Base-by-base conservation (phyloP, 2,329 filamentous ascomycete species). In the Arthrobotrys sphaeroides region DNA sequence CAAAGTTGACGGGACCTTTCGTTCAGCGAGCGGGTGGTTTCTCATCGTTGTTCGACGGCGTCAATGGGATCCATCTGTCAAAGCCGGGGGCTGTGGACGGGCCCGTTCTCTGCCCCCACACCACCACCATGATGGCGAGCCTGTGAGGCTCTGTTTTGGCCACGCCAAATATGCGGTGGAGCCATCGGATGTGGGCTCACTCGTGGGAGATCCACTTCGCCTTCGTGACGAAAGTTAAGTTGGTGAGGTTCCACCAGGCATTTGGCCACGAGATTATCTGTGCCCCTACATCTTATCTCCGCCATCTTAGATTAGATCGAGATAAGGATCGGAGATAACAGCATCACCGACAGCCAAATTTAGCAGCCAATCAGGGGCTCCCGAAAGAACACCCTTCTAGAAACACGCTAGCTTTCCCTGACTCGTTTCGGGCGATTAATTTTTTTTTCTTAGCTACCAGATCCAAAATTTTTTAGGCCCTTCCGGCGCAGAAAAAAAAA, bases 201-300 rank as follows among this genome's bases (percentile, higher is more conserved):
- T 47, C 45, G 40, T 64, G 55, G 42, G 24, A 36, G 67, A 60
- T 70, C 67, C 67, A 70, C 67, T 36, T 59, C 18, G 40, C 24
- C 20, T 45, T 62, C 38, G 42, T 62, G 57, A 47, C 38, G 60
- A 38, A 49, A 22, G 43, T 51, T 49, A 47, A 47, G 60, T 49
- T 64, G 42, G 26, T 55, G 51, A 55, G 51, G 60, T 64, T 62
- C 60, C 60, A 33, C 65, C 28, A 36, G 51, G 31, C 47, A 33
- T 53, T 33, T 55, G 51, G 51, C 51, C 65, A 61, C 65, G 42
- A 69, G 65, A 60, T 69, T 69, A 68, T 68, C 64, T 43, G n/a
- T n/a, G n/a, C n/a, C 5, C 0, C 7, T 1, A 3, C 28, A 55
- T 70, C 51, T 38, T 55, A 55, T 55, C 55, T 55, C 53, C 42